Evolutionary conservation across 805 yeast genomes (phyloP).

Genomic region (Ogataea methanolica): DNA sequence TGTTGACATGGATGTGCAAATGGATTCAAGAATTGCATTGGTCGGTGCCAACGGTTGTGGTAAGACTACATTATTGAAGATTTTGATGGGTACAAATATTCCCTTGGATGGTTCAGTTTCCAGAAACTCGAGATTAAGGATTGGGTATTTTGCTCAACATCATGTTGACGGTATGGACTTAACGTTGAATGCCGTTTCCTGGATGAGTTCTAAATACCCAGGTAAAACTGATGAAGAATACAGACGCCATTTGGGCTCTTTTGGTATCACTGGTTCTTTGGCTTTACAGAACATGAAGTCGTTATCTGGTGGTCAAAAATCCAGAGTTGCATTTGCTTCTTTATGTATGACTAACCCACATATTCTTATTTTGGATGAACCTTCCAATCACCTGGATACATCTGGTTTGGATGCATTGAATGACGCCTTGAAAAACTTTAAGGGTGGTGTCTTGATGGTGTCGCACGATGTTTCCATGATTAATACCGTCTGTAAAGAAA

Average conservation of each 20-base stretch:
- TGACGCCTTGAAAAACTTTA: constrained; percentile 79
- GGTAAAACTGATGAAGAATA: constrained; percentile 96
- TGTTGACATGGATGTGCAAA: constrained; percentile 85
- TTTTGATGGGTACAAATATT: constrained; percentile 69
- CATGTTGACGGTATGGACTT: constrained; percentile 98
- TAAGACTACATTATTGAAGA: constrained; percentile 89
- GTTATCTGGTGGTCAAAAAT: constrained; percentile 96
- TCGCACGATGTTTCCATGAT: constrained; percentile 95
- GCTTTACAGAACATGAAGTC: constrained; percentile 88
- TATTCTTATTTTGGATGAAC: constrained; percentile 90
- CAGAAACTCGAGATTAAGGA: constrained; percentile 79
- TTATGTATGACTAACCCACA: constrained; percentile 88
- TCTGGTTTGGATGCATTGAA: constrained; percentile 95
- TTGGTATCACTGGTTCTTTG: constrained; percentile 92
- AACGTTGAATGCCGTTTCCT: constrained; percentile 77
- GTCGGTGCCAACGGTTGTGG: constrained; percentile 99
- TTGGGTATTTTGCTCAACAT: constrained; percentile 97
- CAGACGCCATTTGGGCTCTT: constrained; percentile 92
- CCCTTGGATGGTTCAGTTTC: constrained; percentile 80
- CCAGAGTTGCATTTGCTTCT: constrained; percentile 97
- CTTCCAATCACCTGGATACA: constrained; percentile 97
- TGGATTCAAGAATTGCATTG: constrained; percentile 92
- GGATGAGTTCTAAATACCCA: constrained; percentile 88
- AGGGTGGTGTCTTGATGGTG: constrained; percentile 97
- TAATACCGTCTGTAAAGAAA: constrained; percentile 82